Evolutionary conservation across 768 basidiomycete genomes (phyloP), one percentile per base, ranked within the genome.

Genomic region (Paxillus involutus): DNA sequence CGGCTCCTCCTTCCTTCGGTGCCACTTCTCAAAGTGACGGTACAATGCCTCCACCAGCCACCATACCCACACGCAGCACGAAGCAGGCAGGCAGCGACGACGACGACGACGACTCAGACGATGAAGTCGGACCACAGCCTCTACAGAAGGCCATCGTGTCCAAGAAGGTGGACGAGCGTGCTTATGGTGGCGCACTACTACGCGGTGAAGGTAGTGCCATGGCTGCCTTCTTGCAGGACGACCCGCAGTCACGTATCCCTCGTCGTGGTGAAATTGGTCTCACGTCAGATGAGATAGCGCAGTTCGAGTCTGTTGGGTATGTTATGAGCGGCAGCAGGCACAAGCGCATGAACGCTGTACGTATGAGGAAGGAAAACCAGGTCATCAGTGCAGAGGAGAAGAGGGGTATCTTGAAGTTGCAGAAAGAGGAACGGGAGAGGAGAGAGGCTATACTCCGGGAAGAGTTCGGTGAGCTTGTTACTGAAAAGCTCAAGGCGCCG

Each of bases 381-480:
- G 95, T 98, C 59, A 99, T 99, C 68, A 92, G 89, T 63, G 94
- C 96, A 2, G 97, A 98, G 73, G 97, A 99, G 80, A 98, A 98
- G 80, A 76, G 97, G 33, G 91, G 93, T 35, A 95, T 98, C 54
- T 68, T 98, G 68, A 96, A 97, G 73, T 65, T 98, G 71, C 96
- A 98, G 73, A 89, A 78, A 68, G 96, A 98, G 70, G 97, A 99
- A 75, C 84, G 89, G 70, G 86, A 88, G 71, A 85, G 95, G 73
- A 82, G 93, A 63, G 97, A 99, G 73, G 77, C 87, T 6, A 86
- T 94, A 62, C 77, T 98, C 59, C 79, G 94, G 52, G 90, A 91
- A 62, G 93, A 95, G 71, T 96, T 96, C 69, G 87, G 80, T 56
- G 89, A 92, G 72, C 79, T 96, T 49, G 86, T 94, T 7, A 73